These are phyloP conservation scores for Pichia nakasei DNA, from an alignment of 805 yeast genomes.

Conservation along the genomic window DNA sequence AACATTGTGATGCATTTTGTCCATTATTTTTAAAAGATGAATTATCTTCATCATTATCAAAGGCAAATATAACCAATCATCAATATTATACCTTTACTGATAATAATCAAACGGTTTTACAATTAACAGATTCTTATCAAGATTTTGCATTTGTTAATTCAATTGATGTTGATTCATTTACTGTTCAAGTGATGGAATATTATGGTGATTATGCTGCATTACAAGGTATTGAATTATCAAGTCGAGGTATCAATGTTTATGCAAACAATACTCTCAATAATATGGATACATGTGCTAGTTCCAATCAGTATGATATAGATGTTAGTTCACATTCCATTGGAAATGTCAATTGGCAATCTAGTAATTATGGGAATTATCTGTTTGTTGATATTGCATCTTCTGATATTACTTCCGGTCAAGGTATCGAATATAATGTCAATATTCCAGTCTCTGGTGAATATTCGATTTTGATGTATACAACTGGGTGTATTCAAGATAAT, in stretches of 20 bases:
- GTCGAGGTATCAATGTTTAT: slow-evolving; percentile 49
- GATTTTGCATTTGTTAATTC: slow-evolving; percentile 76
- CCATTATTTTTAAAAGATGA: slow-evolving; percentile 44
- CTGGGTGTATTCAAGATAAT: slow-evolving; percentile 68
- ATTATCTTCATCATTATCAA: slow-evolving; percentile 19
- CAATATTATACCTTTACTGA: slow-evolving; percentile 11
- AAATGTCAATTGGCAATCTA: slow-evolving; percentile 18
- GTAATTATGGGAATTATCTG: slow-evolving; percentile 15
- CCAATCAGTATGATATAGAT: slow-evolving; percentile 2
- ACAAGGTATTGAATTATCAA: slow-evolving; percentile 64
- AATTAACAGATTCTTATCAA: slow-evolving; percentile 39
- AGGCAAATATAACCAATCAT: slow-evolving; percentile 1
- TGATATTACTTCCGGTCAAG: slow-evolving; percentile 24
- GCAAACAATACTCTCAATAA: slow-evolving; percentile 66
- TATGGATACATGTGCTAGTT: slow-evolving; percentile 1
- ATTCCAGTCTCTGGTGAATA: slow-evolving; percentile 69
- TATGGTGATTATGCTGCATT: slow-evolving; percentile 66
- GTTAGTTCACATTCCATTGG: slow-evolving; percentile 11
- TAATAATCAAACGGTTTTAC: slow-evolving; percentile 13
- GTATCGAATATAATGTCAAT: slow-evolving; percentile 55
- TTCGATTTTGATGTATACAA: slow-evolving; percentile 66
- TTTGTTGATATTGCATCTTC: slow-evolving; percentile 21
- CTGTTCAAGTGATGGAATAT: slow-evolving; percentile 55
- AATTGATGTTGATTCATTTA: slow-evolving; percentile 50
- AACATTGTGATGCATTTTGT: slow-evolving; percentile 82